Evolutionary conservation across 306 rosid species (phyloP), one percentile per base, ranked within the genome.

Genomic region (Chamaecrista fasciculata): DNA sequence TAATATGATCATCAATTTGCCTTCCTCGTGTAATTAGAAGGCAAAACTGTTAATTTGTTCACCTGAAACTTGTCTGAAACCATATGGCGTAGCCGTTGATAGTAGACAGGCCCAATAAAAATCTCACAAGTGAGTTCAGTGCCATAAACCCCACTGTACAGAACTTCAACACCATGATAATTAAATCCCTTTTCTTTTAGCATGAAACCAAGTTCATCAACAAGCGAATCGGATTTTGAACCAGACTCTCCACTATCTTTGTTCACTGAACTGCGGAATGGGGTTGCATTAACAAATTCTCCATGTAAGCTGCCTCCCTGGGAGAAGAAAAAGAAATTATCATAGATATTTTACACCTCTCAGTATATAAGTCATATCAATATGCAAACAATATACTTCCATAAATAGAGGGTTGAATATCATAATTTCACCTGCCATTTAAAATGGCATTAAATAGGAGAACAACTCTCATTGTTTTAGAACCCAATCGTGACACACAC

Each of bases 31-130:
- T 25, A 3, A 66, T 16, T 43, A 29, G 59, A 62, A 25, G 73
- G 57, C 37, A 34, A 40, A 73, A 49, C 16, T 18, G 6, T 21
- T 34, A 66, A 64, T 50, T 42, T 52, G 31, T 53, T 39, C 36
- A 94, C 97, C 94, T 94, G 97, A 84, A 66, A 94, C 83, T 94
- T 89, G 76, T 94, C 99, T 21, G 99, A 94, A 70, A 94, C 99
- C 99, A 94, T 94, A 68, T 94, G 99, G 40, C 97, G 89, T 10
- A 94, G 86, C 62, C 96, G 85, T 69, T 94, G 99, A 86, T 94
- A 94, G 78, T 94, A 94, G 76, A 91, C 96, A 21, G 99, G 99
- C 42, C 99, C 99, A 25, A 94, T 84, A 75, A 91, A 94, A 69
- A 94, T 94, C 78, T 94, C 95, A 47, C 97, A 94, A 0, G 83